Evolutionary conservation across 1,284 basidiomycete species (phyloP), one percentile per base, ranked within the genome.

Genomic region (Cryptococcus sp.): DNA sequence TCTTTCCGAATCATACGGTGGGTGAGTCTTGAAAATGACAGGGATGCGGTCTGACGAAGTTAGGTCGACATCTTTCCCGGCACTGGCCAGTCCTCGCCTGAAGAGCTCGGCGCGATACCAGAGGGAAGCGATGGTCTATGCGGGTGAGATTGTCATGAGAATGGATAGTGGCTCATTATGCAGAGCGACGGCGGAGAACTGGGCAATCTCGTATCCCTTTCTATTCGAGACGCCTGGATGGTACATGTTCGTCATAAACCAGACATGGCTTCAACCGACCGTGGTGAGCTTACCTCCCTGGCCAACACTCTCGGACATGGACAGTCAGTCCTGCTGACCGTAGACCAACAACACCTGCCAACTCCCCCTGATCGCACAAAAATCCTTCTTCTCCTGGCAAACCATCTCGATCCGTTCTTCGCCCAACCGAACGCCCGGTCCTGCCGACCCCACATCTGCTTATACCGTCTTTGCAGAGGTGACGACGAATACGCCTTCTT

Each of bases 171-270:
- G 24, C 23, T 34, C 3, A 41, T 22, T n/a, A 14, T 25, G 14
- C 28, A 66, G 64, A 4, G 58, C 59, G 3, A 59, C 62, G 11
- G 56, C 52, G 2, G 60, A 60, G 28, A 56, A 65, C 41, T 67
- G 50, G 24, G 50, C 60, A 0, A 45, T 63, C 5, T 48, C 50
- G 0, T 69, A 69, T 45, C 57, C 59, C 1, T 69, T 67, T 53
- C 47, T 45, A 6, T 72, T 73, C 46, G 32, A 53, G 3, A n/a
- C 53, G n/a, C 48, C 64, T 1, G 72, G 72, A 23, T 69, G 62
- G 62, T 68, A 73, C 53, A 62, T 66, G 62, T 68, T 66, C 41
- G 66, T 69, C 5, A 45, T 74, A 21, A 74, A 74, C 54, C 64
- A 72, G 43, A 74, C 71, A 0, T 71, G 62, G 57, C 45, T 64